Conservation (phyloP, 2,329 filamentous ascomycete genomes). For the Clonostachys sp. region DNA sequence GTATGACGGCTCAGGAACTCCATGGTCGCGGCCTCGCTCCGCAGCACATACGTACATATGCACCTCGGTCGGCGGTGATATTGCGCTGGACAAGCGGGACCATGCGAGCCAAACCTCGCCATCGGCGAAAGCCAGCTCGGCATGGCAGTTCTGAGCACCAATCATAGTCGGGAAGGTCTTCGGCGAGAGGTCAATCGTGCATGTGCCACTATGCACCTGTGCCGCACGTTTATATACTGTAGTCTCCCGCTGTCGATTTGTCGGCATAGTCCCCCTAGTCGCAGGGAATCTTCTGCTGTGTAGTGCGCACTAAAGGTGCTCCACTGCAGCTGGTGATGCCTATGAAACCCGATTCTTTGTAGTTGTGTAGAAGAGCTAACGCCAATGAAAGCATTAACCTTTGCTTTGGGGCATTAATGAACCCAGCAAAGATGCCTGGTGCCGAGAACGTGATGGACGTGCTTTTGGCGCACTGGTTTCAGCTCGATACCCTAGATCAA, state of each 20-base stretch:
- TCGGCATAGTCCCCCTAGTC: background rate
- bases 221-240: background rate
- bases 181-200: background rate
- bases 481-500: too few relatives aligned
- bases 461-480: too few relatives aligned
- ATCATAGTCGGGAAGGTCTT: background rate
- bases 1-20: constrained; percentile 26
- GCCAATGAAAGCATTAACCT: too few relatives aligned
- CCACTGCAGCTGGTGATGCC: background rate
- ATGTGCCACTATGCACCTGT: background rate
- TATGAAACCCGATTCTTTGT: too few relatives aligned
- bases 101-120: background rate
- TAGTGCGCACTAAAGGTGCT: background rate
- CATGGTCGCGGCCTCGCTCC: constrained; percentile 34
- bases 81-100: background rate
- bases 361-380: too few relatives aligned
- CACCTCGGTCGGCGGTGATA: background rate
- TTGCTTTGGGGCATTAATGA: too few relatives aligned
- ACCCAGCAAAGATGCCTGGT: too few relatives aligned
- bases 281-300: background rate
- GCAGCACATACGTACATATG: background rate
- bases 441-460: too few relatives aligned
- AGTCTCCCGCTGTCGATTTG: background rate
- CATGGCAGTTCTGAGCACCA: background rate
- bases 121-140: background rate